These are phyloP conservation scores for Persicaria tinctoria DNA, from an alignment of 148 eudicot species.

Conservation along the genomic window DNA sequence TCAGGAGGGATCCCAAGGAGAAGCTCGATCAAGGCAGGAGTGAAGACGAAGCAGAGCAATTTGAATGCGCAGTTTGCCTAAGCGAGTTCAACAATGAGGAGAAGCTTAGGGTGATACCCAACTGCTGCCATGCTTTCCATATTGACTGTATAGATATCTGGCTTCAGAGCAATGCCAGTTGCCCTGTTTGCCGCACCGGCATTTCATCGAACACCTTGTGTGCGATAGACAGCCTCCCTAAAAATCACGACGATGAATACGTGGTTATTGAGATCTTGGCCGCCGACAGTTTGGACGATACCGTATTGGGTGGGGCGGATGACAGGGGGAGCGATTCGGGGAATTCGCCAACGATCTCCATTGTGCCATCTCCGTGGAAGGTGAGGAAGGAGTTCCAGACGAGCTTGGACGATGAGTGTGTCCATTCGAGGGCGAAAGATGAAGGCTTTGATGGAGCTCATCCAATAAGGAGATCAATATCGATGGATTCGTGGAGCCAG, in stretches of 20 bases:
- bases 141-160: conserved; percentile 92
- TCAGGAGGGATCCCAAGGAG: conserved; percentile 18
- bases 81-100: conserved; percentile 64
- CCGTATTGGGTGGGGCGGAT: conserved; percentile 18
- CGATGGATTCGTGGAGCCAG: conserved; percentile 71
- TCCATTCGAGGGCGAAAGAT: conserved; percentile 44
- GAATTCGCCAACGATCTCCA: conserved; percentile 3
- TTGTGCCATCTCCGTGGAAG: conserved; percentile 17
- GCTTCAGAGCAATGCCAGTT: conserved; percentile 72
- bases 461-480: conserved; percentile 71
- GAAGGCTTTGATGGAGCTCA: conserved; percentile 36
- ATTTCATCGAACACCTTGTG: conserved; percentile 32
- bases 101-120: conserved; percentile 63
- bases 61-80: conserved; percentile 77
- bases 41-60: neutral
- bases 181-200: conserved; percentile 74
- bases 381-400: conserved; percentile 21
- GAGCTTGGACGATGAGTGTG: conserved; percentile 78
- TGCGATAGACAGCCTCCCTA: conserved; percentile 6
- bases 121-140: conserved; percentile 71
- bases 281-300: conserved; percentile 20
- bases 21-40: neutral
- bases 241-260: conserved; percentile 44
- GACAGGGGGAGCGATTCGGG: conserved; percentile 21
- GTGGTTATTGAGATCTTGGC: conserved; percentile 62